Percentiles rank a stretch among this genome's conserved stretches.
Conservation (phyloP, 441 rosid genomes). For the Pelargonium fulgidum region DNA sequence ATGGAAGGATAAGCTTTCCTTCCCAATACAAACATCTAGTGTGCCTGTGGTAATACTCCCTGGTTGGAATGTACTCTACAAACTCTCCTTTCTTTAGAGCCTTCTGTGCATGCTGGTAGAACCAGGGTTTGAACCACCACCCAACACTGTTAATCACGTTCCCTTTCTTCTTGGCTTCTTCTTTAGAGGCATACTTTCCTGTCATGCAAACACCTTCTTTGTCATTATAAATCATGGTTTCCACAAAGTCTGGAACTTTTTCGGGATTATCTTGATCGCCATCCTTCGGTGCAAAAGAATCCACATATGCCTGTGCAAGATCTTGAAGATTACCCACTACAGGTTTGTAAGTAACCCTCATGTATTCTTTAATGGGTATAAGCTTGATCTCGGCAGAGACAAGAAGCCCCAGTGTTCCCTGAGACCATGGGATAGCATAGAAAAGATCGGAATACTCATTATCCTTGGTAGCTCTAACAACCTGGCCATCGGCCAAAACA, state of each 20-base stretch:
- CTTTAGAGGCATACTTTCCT: constrained; percentile 85
- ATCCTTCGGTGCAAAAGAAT: constrained; percentile 82
- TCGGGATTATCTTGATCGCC: constrained; percentile 65
- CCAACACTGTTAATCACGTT: constrained; percentile 74
- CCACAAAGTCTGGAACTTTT: constrained; percentile 92
- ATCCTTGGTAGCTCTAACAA: constrained; percentile 89
- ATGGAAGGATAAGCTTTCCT: constrained; percentile 96
- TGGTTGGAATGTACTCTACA: constrained; percentile 86
- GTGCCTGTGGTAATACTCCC: constrained; percentile 96
- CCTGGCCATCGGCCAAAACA: constrained; percentile 73
- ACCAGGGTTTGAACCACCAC: constrained; percentile 99
- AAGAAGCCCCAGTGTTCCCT: constrained; percentile 88
- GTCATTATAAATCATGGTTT: constrained; percentile 69
- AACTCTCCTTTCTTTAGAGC: constrained; percentile 83
- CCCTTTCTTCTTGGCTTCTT: constrained; percentile 89
- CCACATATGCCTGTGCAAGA: constrained; percentile 70
- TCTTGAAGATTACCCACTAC: constrained; percentile 59
- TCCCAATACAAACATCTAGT: constrained; percentile 97
- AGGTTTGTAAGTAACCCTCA: constrained; percentile 91
- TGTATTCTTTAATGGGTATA: constrained; percentile 77
- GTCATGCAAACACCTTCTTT: constrained; percentile 88
- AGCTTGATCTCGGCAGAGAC: constrained; percentile 91
- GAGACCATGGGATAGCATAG: constrained; percentile 96
- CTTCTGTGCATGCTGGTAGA: constrained; percentile 83
- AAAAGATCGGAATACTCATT: constrained; percentile 85